A percentile compares a stretch with the other conserved stretches of the same genome.
phyloP scores from a whole-genome alignment of 1,139 yeast genomes.

The Debaryomycetaceae sp. region DNA sequence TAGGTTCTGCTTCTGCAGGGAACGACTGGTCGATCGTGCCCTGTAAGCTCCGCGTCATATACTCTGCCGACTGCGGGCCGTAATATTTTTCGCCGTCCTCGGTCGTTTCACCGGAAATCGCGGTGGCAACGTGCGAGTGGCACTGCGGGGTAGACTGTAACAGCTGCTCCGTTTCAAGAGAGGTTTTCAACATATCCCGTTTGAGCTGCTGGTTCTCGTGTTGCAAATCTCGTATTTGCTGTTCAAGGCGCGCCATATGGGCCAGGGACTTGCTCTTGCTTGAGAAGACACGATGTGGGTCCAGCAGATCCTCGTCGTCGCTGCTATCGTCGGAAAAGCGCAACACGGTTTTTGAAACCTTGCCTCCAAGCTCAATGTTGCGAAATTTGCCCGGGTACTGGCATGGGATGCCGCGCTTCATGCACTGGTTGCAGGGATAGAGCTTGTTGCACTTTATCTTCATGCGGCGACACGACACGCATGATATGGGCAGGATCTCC shows the following conservation, averaged over 20 bases:
- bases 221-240: neutral
- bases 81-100: conserved; percentile 30
- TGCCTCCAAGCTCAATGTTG: conserved; percentile 22
- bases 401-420: conserved; percentile 20
- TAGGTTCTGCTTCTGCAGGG: neutral
- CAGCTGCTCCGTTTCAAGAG: conserved; percentile 3
- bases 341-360: conserved; percentile 7
- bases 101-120: conserved; percentile 8
- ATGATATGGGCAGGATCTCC: conserved; percentile 28
- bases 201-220: conserved; percentile 12
- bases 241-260: neutral
- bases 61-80: conserved; percentile 39
- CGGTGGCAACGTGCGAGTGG: conserved; percentile 2
- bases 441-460: conserved; percentile 31
- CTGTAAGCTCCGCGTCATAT: conserved; percentile 29
- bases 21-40: neutral
- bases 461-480: conserved; percentile 31
- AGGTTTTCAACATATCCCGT: conserved; percentile 11
- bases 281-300: neutral
- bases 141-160: neutral
- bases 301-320: neutral
- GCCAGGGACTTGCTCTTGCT: neutral
- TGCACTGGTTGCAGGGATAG: conserved; percentile 32
- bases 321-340: neutral
- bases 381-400: conserved; percentile 30